Evolutionary conservation across 495 filamentous ascomycete species (phyloP), one percentile per base, ranked within the genome.

Genomic region (Xylaria cubensis): DNA sequence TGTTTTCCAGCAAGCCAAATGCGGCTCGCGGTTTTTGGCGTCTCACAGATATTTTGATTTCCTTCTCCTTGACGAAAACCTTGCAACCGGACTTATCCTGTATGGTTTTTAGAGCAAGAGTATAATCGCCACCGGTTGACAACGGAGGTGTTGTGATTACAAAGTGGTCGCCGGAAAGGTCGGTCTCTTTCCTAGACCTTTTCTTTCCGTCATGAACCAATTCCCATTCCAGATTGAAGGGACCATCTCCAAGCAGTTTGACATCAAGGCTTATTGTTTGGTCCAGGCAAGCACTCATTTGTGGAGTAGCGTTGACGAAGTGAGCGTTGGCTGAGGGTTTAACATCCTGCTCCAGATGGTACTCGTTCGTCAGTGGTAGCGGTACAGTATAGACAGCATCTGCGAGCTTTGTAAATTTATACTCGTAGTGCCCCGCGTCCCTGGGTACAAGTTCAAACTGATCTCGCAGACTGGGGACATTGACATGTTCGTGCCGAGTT

Each of bases 171-270:
- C 82, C 84, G 17, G 89, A 83, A 53, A 97, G 91, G 58, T 83
- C 87, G 9, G 88, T 83, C n/a, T 89, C 84, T 29, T 86, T 87
- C 72, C 91, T 84, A 59, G 92, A 91, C 32, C 86, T 89, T 64
- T 93, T 88, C 82, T 92, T 97, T 44, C 94, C 94, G 71, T 92
- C 90, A 78, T 98, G 92, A n/a, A 97, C 87, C 39, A 98, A 82
- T 78, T 98, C 96, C 82, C 97, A 99, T 74, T 97, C 93, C 9
- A 99, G 79, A n/a, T 83, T 92, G 86, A 94, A 97, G 0, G 96
- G 96, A 24, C 88, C 84, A 71, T 97, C 94, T 42, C 97, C 96
- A 64, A 90, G 82, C 56, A 98, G 88, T 68, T 84, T 80, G 50
- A 98, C 88, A 53, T 92, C 87, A 26, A 95, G 88, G 32, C 88